A percentile compares a stretch with the other conserved stretches of the same genome.
Evolutionary conservation across 140 eudicot species (phyloP).

Genomic region (Oenanthe javanica): DNA sequence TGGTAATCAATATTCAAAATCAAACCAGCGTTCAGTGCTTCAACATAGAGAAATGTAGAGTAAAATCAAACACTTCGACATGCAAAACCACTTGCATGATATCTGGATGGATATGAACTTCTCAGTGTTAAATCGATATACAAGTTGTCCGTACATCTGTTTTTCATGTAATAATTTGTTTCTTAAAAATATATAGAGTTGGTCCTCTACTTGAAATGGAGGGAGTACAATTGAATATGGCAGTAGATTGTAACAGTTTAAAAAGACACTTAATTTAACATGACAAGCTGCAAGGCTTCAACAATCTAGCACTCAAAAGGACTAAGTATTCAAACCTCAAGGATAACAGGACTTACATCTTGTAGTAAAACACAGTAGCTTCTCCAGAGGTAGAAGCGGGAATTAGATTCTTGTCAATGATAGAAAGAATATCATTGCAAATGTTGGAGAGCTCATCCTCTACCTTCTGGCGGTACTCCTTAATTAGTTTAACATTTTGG

Average conservation of each 20-base stretch:
- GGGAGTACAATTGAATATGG: background rate
- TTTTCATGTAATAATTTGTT: background rate
- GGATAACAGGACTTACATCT: slow-evolving; percentile 54
- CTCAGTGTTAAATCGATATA: background rate
- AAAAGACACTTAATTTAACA: background rate
- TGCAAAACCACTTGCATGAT: background rate
- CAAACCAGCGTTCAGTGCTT: no score
- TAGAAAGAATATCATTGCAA: slow-evolving; percentile 74
- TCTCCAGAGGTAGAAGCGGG: slow-evolving; percentile 82
- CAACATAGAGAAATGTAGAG: background rate
- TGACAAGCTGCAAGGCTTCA: background rate
- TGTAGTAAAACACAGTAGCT: slow-evolving; percentile 94
- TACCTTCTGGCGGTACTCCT: slow-evolving; percentile 75
- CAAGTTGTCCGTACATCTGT: no score
- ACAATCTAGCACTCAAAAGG: background rate
- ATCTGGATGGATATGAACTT: background rate
- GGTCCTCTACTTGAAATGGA: background rate
- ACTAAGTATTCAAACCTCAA: background rate
- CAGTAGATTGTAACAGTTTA: no score
- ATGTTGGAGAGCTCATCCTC: slow-evolving; percentile 90
- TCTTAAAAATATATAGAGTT: background rate
- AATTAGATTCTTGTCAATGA: slow-evolving; percentile 76
- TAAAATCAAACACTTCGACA: background rate
- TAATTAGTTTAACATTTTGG: slow-evolving; percentile 66
- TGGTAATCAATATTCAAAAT: background rate